Percentiles rank a stretch among this genome's conserved stretches.
phyloP scores from a whole-genome alignment of 1,139 yeast genomes.

The Pichia sp. region DNA sequence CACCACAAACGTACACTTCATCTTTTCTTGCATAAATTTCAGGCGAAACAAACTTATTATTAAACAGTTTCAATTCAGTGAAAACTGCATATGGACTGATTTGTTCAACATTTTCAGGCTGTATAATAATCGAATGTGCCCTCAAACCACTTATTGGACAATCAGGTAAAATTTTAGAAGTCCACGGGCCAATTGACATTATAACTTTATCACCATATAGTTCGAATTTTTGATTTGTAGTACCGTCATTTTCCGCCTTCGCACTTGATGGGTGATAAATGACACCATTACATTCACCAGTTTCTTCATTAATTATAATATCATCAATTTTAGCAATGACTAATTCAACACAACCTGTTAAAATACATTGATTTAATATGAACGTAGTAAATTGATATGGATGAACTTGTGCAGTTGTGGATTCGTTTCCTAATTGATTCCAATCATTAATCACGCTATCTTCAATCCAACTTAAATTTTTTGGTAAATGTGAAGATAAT shows the following conservation, averaged over 20 bases:
- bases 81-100: slow-evolving; percentile 92
- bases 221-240: slow-evolving; percentile 31
- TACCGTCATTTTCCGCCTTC: slow-evolving; percentile 32
- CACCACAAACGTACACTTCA: slow-evolving; percentile 96
- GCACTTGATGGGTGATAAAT: slow-evolving; percentile 55
- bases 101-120: slow-evolving; percentile 61
- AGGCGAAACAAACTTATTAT: slow-evolving; percentile 69
- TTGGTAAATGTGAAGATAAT: slow-evolving; percentile 43
- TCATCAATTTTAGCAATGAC: slow-evolving; percentile 78
- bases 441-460: slow-evolving; percentile 61
- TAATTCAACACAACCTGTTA: slow-evolving; percentile 77
- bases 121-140: slow-evolving; percentile 90
- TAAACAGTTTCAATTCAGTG: slow-evolving; percentile 73
- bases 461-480: slow-evolving; percentile 76
- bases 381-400: slow-evolving; percentile 88
- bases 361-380: slow-evolving; percentile 72
- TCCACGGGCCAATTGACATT: slow-evolving; percentile 95
- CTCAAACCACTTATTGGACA: slow-evolving; percentile 90
- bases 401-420: slow-evolving; percentile 94
- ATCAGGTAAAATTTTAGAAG: slow-evolving; percentile 78
- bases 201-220: slow-evolving; percentile 68
- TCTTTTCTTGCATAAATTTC: slow-evolving; percentile 93
- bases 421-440: slow-evolving; percentile 76
- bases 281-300: slow-evolving; percentile 62
- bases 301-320: slow-evolving; percentile 52